Conservation (phyloP, 1,139 yeast species). For the Debaryomyces psychrophilus region DNA sequence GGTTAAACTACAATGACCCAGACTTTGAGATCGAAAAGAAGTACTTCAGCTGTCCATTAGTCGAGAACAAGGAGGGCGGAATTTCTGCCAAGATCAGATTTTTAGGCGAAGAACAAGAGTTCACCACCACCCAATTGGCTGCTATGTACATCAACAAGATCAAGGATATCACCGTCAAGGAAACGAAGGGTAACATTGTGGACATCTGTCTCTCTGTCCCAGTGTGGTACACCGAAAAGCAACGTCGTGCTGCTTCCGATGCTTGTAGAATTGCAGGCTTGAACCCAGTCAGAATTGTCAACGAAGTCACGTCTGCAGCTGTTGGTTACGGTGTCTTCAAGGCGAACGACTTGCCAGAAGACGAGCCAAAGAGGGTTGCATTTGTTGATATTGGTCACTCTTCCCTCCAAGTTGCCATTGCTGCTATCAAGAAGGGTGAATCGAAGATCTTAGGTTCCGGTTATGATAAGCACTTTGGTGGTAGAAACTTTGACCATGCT, state of each 20-base stretch:
- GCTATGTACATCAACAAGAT: constrained; percentile 95
- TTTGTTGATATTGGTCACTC: constrained; percentile 98
- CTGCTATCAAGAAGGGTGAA: constrained; percentile 95
- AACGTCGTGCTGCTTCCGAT: constrained; percentile 95
- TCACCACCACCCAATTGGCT: constrained; percentile 84
- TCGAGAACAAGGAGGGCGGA: constrained; percentile 69
- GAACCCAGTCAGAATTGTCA: constrained; percentile 96
- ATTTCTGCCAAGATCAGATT: constrained; percentile 85
- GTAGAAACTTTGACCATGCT: constrained; percentile 93
- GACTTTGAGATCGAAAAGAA: constrained; percentile 76
- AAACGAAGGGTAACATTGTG: constrained; percentile 76
- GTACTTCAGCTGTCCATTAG: constrained; percentile 71
- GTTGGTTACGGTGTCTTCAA: constrained; percentile 99
- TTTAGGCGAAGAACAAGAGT: constrained; percentile 76
- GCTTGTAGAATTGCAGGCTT: constrained; percentile 95
- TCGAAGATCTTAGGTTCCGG: constrained; percentile 90
- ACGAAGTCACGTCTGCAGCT: constrained; percentile 98
- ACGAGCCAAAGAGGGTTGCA: constrained; percentile 85
- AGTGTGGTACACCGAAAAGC: constrained; percentile 94
- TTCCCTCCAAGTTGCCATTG: constrained; percentile 87
- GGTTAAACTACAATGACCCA: constrained; percentile 75
- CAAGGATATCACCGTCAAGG: constrained; percentile 76
- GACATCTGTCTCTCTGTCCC: constrained; percentile 97
- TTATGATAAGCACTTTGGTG: constrained; percentile 96
- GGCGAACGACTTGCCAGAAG: constrained; percentile 91